Evolutionary conservation across 2,329 filamentous ascomycete genomes (phyloP).

Genomic region (Nemania abortiva): DNA sequence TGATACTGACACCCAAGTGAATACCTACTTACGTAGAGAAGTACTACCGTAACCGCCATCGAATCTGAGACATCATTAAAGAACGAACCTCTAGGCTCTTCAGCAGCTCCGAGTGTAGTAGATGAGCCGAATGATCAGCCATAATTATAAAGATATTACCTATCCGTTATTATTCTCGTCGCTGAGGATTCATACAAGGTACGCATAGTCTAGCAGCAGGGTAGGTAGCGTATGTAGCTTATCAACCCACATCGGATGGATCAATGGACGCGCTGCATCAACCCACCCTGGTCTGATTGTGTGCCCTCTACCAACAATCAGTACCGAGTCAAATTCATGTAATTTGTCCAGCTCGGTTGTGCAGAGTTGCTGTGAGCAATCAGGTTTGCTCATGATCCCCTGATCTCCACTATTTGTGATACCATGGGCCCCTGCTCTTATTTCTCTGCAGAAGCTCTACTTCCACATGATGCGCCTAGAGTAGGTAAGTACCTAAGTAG

Average conservation of each 20-base stretch:
- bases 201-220: conserved; percentile 3
- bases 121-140: neutral
- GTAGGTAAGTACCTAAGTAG: neutral
- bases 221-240: conserved; percentile 10
- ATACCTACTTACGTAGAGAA: neutral
- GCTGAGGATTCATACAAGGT: neutral
- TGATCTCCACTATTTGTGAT: conserved; percentile 23
- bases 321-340: conserved; percentile 22
- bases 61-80: neutral
- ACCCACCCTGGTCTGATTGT: conserved; percentile 33
- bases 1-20: neutral
- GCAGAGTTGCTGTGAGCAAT: conserved; percentile 16
- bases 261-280: conserved; percentile 30
- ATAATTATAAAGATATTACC: neutral
- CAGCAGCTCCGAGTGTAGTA: neutral
- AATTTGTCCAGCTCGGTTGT: conserved; percentile 17
- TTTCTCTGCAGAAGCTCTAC: conserved; percentile 10
- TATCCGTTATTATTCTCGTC: neutral
- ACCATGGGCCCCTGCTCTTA: neutral
- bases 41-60: neutral
- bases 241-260: conserved; percentile 31
- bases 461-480: neutral
- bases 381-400: conserved; percentile 17
- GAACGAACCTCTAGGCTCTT: neutral
- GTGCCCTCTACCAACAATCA: conserved; percentile 10